These are phyloP conservation scores for Apophysomyces elegans DNA, from an alignment of 371 early-diverging fungal genomes.

Conservation along the genomic window DNA sequence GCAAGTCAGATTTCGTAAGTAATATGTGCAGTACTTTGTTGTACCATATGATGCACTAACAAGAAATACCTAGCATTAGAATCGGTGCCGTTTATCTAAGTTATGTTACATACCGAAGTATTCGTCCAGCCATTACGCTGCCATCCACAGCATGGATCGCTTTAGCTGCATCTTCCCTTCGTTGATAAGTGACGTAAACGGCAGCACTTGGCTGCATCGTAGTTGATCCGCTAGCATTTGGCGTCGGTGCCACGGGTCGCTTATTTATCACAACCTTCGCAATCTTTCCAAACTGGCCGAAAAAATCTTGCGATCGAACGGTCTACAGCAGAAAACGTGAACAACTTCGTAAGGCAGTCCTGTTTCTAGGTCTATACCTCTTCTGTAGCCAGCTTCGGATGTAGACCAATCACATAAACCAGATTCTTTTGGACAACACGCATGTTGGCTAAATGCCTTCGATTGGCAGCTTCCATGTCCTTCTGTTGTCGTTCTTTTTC, in stretches of 20 bases:
- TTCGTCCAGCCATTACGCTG: conserved; percentile 84
- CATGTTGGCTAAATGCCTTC: conserved; percentile 88
- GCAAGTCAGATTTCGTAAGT: conserved; percentile 87
- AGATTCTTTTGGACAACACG: conserved; percentile 95
- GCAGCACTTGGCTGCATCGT: conserved; percentile 64
- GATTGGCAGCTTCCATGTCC: conserved; percentile 86
- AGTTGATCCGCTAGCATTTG: conserved; percentile 46
- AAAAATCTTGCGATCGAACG: conserved; percentile 85
- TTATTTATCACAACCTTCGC: conserved; percentile 87
- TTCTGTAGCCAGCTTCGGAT: conserved; percentile 82
- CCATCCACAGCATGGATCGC: conserved; percentile 95
- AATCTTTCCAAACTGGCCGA: conserved; percentile 97
- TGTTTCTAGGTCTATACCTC: conserved; percentile 62
- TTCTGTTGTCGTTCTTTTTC: conserved; percentile 88
- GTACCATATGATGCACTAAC: conserved; percentile 85
- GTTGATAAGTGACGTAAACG: conserved; percentile 90
- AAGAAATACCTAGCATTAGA: neutral
- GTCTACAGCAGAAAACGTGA: conserved; percentile 40
- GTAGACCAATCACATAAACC: conserved; percentile 93
- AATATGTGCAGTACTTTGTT: conserved; percentile 97
- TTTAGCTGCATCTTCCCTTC: conserved; percentile 88
- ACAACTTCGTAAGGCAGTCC: neutral
- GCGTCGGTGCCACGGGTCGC: conserved; percentile 63
- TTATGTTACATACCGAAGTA: conserved; percentile 61
- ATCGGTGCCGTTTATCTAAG: neutral